Conservation (phyloP, 164 flowering plant species). For the Aristolochia fimbriata region DNA sequence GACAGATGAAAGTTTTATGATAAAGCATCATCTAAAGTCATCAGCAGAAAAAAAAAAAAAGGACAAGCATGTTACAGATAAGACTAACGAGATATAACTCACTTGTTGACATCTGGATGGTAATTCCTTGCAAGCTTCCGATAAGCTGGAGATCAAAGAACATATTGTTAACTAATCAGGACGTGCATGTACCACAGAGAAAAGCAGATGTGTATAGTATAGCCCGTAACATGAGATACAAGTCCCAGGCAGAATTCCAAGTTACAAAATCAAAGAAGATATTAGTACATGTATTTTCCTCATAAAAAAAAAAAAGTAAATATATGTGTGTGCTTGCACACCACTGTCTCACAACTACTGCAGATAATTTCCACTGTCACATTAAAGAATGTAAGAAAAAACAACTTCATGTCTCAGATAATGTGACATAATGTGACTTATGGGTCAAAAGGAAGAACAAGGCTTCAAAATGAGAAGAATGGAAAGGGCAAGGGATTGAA, state of each 20-base stretch:
- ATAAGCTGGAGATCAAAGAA: constrained; percentile 51
- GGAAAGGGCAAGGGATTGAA: background rate
- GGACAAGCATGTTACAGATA: background rate
- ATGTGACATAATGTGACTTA: background rate
- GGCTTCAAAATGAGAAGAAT: background rate
- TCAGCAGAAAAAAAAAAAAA: too few relatives aligned
- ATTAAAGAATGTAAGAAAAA: background rate
- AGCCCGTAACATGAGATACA: too few relatives aligned
- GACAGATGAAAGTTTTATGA: too few relatives aligned
- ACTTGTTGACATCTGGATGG: constrained; percentile 98
- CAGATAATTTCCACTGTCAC: too few relatives aligned
- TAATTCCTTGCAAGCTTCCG: constrained; percentile 86
- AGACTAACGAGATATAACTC: constrained; percentile 19
- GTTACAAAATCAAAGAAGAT: too few relatives aligned
- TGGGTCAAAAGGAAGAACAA: background rate
- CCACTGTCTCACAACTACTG: too few relatives aligned
- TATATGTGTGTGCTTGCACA: too few relatives aligned
- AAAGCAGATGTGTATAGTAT: too few relatives aligned
- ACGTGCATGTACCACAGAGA: too few relatives aligned
- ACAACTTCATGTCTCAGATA: background rate
- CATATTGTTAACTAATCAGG: background rate
- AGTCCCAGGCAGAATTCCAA: too few relatives aligned
- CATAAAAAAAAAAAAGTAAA: too few relatives aligned
- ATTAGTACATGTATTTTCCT: too few relatives aligned
- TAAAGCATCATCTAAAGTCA: background rate